Percentiles rank a stretch among this genome's conserved stretches.
Evolutionary conservation across 2,329 filamentous ascomycete species (phyloP).

Genomic region (Alternaria postmessia): DNA sequence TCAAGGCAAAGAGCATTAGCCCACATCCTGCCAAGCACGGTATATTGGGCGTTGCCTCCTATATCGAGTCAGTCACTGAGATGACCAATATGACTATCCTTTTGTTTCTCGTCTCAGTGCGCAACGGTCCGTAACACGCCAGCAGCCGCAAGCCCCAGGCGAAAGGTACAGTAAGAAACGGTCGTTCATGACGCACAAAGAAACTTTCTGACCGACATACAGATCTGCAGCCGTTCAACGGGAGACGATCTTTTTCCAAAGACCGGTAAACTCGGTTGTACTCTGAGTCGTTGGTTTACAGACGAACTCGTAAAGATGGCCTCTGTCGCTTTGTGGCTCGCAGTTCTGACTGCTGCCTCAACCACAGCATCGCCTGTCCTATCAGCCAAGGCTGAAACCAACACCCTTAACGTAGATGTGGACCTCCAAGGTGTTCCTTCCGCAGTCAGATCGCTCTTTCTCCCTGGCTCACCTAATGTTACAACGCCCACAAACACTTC

Average conservation of each 20-base stretch:
- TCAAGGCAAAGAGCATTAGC: constrained; percentile 16
- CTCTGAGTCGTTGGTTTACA: constrained; percentile 3
- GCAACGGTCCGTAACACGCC: constrained; percentile 14
- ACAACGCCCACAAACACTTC: constrained; percentile 24
- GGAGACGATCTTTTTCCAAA: constrained; percentile 17
- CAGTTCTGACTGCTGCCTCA: constrained; percentile 33
- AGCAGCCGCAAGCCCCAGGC: constrained; percentile 10
- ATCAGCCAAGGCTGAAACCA: constrained; percentile 6
- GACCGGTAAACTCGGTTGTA: constrained; percentile 4
- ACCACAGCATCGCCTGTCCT: constrained; percentile 32
- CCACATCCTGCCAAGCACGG: constrained; percentile 18
- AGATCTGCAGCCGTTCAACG: constrained; percentile 20
- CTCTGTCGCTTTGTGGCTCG: constrained; percentile 29
- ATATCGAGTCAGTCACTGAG: constrained; percentile 12
- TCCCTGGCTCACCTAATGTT: constrained; percentile 16
- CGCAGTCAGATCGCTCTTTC: constrained; percentile 33
- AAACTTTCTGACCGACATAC: constrained; percentile 14
- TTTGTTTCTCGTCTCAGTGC: constrained; percentile 14
- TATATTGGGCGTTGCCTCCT: constrained; percentile 8
- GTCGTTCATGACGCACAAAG: constrained; percentile 2
- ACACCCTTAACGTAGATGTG: constrained; percentile 25
- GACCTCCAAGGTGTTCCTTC: constrained; percentile 31
- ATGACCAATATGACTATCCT: constrained; percentile 6
- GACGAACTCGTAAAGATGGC: constrained; percentile 22
- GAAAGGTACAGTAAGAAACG: constrained; percentile 8